These are phyloP conservation scores for Entamoeba moshkovskii DNA, from an alignment of 208 protist genomes.

Conservation along the genomic window DNA sequence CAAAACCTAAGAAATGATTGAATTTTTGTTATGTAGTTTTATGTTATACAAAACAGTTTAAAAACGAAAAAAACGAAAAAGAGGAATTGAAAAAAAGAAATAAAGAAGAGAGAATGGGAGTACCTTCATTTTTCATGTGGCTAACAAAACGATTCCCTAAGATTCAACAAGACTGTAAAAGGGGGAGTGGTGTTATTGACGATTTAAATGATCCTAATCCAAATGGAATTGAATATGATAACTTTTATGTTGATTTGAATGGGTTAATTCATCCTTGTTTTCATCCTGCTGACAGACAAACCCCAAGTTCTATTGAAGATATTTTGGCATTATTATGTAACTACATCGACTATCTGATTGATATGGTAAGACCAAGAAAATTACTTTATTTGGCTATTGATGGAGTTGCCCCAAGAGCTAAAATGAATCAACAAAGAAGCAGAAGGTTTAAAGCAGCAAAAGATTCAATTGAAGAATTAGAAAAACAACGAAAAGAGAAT, in stretches of 20 bases:
- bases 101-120: slow-evolving; percentile 22
- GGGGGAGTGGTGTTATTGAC: background rate
- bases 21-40: too few relatives aligned
- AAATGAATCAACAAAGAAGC: slow-evolving; percentile 40
- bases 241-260: slow-evolving; percentile 56
- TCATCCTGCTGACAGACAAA: slow-evolving; percentile 74
- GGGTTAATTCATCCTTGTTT: slow-evolving; percentile 96
- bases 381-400: slow-evolving; percentile 25
- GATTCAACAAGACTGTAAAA: slow-evolving; percentile 50
- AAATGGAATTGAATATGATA: background rate
- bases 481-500: background rate
- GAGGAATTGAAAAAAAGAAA: too few relatives aligned
- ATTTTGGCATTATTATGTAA: slow-evolving; percentile 42
- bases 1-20: too few relatives aligned
- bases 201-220: background rate
- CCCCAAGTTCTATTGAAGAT: slow-evolving; percentile 62
- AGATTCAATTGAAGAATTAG: background rate
- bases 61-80: too few relatives aligned
- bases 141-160: slow-evolving; percentile 74
- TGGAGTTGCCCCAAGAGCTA: slow-evolving; percentile 35
- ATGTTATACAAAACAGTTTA: too few relatives aligned
- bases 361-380: slow-evolving; percentile 74
- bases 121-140: slow-evolving; percentile 8
- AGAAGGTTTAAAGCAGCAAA: slow-evolving; percentile 25
- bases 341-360: slow-evolving; percentile 85